Evolutionary conservation across 1,139 yeast species (phyloP), one percentile per base, ranked within the genome.

Genomic region (Pichia sp.): DNA sequence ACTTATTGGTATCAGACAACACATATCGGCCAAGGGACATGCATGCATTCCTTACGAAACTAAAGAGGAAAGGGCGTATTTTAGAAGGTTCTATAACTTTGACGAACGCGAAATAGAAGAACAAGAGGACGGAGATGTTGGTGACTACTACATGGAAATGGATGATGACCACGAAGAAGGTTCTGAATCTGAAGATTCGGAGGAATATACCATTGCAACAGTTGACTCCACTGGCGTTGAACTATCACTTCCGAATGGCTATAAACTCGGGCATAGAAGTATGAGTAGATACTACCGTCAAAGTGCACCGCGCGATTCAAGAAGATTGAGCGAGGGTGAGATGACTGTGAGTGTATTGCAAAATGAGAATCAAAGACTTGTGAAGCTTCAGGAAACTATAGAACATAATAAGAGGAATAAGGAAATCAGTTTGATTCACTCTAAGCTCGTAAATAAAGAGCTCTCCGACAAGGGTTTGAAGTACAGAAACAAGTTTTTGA

Each of bases 401-500:
- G 32, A 40, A 22, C 42, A 41, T 27, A 54, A 60, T 49, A 63
- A 69, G 56, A 60, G 70, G 15, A 34, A 44, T 23, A 49, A 48
- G 30, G 37, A 57, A 58, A 66, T 49, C 50, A 68, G 51, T 61
- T 63, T 57, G 53, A 58, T 66, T 48, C 80, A 66, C 59, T 57
- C 55, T 29, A 68, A 63, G 45, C 65, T 65, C 35, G 63, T 66
- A 51, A 70, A 69, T 52, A 67, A 69, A 41, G 67, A 66, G 26
- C 39, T 50, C 51, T 60, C 66, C n/a, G 34, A 39, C 15, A 50
- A 69, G 59, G 35, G 32, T n/a, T 26, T 66, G 61, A 41, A 71
- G 66, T 59, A 72, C 69, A 52, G 62, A 67, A 80, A 81, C 51
- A 72, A 72, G 58, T 79, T 78, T 58, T 70, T 71, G 21, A 77